Base-by-base conservation (phyloP, 2,329 filamentous ascomycete species). In the Dothideomycetidae sp. region DNA sequence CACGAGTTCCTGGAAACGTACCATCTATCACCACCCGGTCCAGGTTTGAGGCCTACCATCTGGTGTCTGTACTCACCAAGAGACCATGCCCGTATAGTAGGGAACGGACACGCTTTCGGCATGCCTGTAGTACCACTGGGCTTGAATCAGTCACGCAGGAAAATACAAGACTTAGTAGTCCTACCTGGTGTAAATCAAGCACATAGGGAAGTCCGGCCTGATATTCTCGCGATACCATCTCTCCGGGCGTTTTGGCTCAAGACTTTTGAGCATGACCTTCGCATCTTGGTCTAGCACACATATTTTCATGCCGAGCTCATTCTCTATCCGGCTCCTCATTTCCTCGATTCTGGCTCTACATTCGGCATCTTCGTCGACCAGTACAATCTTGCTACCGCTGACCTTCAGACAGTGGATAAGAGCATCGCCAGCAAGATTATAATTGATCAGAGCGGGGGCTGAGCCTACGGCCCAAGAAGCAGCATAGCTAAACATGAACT, bases 131-230 rank as follows among this genome's bases (percentile, higher is more conserved):
- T 85, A 10, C 42, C 42, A 7, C 36, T 40, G n/a, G n/a, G n/a
- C n/a, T n/a, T n/a, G n/a, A n/a, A n/a, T n/a, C 12, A 5, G 14
- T 14, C 9, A 31, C 5, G 9, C 7, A 31, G 9, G 31, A 10
- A 10, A 10, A 18, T 13, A 33, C 17, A 11, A 12, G 67, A 65
- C 65, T 73, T n/a, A n/a, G n/a, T n/a, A n/a, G n/a, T n/a, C n/a
- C n/a, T n/a, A n/a, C n/a, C n/a, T n/a, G 1, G 81, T 86, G 53
- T 83, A 85, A 47, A 85, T 73, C 15, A 85, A 54, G 18, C 68
- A 72, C 46, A 73, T 65, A 0, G 79, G 73, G 45, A 66, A 74
- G 10, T 60, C 55, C 0, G 61, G 63, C 31, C 60, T 59, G 1
- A 78, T 61, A 3, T 57, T 58, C 3, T 61, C 59, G 30, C 77